Percentiles rank a stretch among this genome's conserved stretches.
These are phyloP conservation scores for Stereum hirsutum DNA, from an alignment of 1,284 basidiomycete species.

Conservation along the genomic window DNA sequence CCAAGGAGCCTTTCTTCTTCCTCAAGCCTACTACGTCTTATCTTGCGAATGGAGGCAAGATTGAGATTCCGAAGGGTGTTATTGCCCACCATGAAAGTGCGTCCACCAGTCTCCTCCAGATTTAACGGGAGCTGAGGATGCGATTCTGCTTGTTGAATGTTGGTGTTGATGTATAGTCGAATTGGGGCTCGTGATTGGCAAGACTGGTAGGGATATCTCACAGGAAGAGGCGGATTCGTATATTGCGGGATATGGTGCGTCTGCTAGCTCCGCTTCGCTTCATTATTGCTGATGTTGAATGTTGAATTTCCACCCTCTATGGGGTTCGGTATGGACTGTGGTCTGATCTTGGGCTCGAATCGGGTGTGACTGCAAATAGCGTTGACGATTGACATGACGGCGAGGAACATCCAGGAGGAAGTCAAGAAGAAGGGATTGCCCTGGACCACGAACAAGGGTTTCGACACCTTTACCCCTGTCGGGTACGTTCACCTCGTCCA, in stretches of 20 bases:
- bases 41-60: slow-evolving; percentile 61
- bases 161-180: slow-evolving; percentile 54
- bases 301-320: not conserved
- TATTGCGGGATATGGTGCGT: slow-evolving; percentile 83
- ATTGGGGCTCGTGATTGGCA: slow-evolving; percentile 93
- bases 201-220: slow-evolving; percentile 74
- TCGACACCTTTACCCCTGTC: slow-evolving; percentile 67
- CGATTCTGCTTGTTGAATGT: not conserved
- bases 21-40: slow-evolving; percentile 94
- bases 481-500: slow-evolving; percentile 33
- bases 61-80: slow-evolving; percentile 85
- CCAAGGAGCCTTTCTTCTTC: slow-evolving; percentile 98
- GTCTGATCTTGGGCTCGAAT: too few species aligned
- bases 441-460: slow-evolving; percentile 82
- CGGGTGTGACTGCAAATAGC: too few species aligned
- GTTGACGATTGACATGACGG: slow-evolving; percentile 92
- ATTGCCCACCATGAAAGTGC: slow-evolving; percentile 87
- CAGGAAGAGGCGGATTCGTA: slow-evolving; percentile 66
- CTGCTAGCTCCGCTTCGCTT: not conserved
- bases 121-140: not conserved
- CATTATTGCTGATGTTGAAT: not conserved
- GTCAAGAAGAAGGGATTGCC: slow-evolving; percentile 91
- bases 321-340: not conserved
- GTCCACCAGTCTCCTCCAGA: slow-evolving; percentile 7
- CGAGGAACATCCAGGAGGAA: slow-evolving; percentile 89